phyloP scores from a whole-genome alignment of 129 eudicot species.

The Rutidosis leptorrhynchoides region DNA sequence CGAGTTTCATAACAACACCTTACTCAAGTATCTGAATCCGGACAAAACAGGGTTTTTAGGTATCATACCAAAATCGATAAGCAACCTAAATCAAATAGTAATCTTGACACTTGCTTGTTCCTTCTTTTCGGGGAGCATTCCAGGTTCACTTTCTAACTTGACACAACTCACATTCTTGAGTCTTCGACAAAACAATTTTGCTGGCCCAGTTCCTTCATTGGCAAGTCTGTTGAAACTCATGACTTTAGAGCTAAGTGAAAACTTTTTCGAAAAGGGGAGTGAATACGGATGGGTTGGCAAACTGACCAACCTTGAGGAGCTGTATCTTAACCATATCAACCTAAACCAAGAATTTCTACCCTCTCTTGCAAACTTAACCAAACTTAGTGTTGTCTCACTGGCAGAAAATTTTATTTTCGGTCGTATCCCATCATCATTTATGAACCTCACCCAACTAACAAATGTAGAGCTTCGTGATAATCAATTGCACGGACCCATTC shows the following conservation, averaged over 20 bases:
- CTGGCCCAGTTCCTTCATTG: slow-evolving; percentile 11
- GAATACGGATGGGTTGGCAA: slow-evolving; percentile 11
- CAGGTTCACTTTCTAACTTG: too few species aligned
- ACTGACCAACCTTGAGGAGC: neutral
- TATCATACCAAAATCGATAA: slow-evolving; percentile 20
- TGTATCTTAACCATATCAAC: slow-evolving; percentile 9
- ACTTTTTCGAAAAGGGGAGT: neutral
- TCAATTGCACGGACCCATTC: slow-evolving; percentile 23
- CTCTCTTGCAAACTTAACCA: slow-evolving; percentile 32
- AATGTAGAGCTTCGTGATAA: neutral
- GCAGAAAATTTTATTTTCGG: slow-evolving; percentile 9
- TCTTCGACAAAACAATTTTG: neutral
- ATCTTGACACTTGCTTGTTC: neutral
- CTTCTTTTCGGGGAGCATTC: slow-evolving; percentile 32
- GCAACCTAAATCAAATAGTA: slow-evolving; percentile 10
- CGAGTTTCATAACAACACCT: slow-evolving; percentile 16
- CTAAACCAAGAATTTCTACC: slow-evolving; percentile 20
- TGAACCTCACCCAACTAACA: slow-evolving; percentile 22
- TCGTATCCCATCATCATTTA: slow-evolving; percentile 27
- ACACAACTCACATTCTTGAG: slow-evolving; percentile 11
- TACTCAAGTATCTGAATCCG: slow-evolving; percentile 6
- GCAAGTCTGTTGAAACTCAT: slow-evolving; percentile 11
- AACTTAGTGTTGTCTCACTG: slow-evolving; percentile 1
- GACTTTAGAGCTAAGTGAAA: neutral
- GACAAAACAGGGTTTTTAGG: slow-evolving; percentile 21